phyloP scores from a whole-genome alignment of 345 rosid species.

The Streptanthus diversifolius region DNA sequence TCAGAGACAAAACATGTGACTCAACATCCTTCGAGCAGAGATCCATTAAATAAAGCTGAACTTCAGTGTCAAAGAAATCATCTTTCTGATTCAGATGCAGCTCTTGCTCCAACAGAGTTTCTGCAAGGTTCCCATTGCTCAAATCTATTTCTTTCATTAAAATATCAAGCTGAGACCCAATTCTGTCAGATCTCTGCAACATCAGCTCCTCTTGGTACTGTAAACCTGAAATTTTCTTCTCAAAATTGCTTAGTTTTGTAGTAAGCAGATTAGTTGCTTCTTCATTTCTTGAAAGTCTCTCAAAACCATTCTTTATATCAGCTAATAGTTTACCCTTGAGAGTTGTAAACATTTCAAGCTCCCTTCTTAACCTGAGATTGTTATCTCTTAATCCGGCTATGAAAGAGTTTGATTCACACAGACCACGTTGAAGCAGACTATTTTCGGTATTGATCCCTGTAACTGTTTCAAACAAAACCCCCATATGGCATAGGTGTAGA shows the following conservation, averaged over 20 bases:
- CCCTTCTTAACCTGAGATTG: constrained; percentile 62
- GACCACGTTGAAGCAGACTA: constrained; percentile 78
- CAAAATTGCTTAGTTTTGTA: constrained; percentile 58
- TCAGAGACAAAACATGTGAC: constrained; percentile 51
- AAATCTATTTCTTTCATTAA: constrained; percentile 71
- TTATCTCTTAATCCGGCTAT: constrained; percentile 71
- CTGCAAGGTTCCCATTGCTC: constrained; percentile 45
- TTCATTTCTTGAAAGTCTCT: constrained; percentile 74
- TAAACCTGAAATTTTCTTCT: constrained; percentile 57
- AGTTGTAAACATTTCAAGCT: constrained; percentile 70
- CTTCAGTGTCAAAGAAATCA: constrained; percentile 47
- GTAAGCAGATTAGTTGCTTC: constrained; percentile 63
- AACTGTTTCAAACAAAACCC: constrained; percentile 75
- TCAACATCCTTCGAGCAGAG: constrained; percentile 66
- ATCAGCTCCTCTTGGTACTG: constrained; percentile 85
- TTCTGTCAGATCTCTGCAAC: constrained; percentile 75
- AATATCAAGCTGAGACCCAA: constrained; percentile 76
- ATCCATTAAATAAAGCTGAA: constrained; percentile 46
- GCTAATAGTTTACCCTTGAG: constrained; percentile 75
- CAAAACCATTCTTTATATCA: constrained; percentile 79
- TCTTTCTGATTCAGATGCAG: constrained; percentile 47
- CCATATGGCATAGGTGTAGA: constrained; percentile 87
- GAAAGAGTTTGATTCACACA: constrained; percentile 61
- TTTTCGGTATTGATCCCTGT: constrained; percentile 81
- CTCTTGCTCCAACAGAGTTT: constrained; percentile 55